Base-by-base conservation (phyloP, 2,329 filamentous ascomycete species). In the Aspergillus pseudonomiae region DNA sequence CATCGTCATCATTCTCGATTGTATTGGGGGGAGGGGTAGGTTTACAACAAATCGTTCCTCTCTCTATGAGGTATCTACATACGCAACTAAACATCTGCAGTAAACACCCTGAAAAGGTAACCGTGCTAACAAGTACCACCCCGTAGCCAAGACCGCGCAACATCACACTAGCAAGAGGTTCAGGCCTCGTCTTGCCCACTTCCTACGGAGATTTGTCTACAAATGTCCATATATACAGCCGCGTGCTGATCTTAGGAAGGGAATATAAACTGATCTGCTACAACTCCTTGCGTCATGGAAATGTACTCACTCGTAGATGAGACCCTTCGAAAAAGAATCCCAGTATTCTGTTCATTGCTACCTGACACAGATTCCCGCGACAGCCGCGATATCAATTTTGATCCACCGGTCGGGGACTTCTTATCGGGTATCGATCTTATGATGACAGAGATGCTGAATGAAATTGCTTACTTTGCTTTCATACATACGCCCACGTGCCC, bases 311-410 rank as follows among this genome's bases (percentile, higher is more conserved):
- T 41, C 16, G 39, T 12, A 21, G 50, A 46, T 60, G 59, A 59
- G 39, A 52, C 36, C 36, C 39, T 45, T n/a, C 16, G 24, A 28
- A 58, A 32, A n/a, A 30, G 39, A 14, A 41, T 41, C 19, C 24
- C 14, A 26, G 21, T 48, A 59, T 26, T 16, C 21, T 28, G 6
- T 9, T 26, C 34, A 48, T 16, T 48, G n/a, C 57, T 34, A 46
- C 45, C 48, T 43, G 28, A 46, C 46, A 57, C 46, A 59, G 10
- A 50, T 26, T 66, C 58, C 67, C 67, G 67, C 67, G 60, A 66
- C 59, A 69, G 62, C 67, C 67, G 67, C 66, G 62, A 65, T 60
- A 61, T 63, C 63, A 63, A 26, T 45, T 52, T 62, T 43, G 54
- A 36, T 43, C 59, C 19, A 63, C 43, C 52, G 34, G 60, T 66